Conservation (phyloP, 352 stramenopile genomes). For the Phytophthora litchii region DNA sequence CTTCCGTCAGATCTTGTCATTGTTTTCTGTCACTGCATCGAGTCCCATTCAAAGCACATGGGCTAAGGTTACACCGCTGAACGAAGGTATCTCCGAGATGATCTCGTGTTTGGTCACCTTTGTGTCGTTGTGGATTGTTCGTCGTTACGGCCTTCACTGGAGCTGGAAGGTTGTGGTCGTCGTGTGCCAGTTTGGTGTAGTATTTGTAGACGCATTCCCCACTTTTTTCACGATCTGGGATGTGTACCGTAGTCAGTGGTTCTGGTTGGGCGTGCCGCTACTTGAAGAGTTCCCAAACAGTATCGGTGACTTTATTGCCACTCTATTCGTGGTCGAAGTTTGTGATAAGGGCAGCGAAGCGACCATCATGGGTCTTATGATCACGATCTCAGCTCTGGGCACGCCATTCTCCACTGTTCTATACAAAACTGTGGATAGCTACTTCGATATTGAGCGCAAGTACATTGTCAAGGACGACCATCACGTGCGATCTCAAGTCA, state of each 20-base stretch:
- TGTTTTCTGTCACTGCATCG: conserved; percentile 55
- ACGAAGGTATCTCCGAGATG: conserved; percentile 56
- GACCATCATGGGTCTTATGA: conserved; percentile 50
- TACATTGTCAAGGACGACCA: conserved; percentile 44
- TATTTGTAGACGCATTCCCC: conserved; percentile 50
- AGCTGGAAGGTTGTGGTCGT: conserved; percentile 56
- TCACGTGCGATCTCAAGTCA: conserved; percentile 52
- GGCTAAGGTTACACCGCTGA: conserved; percentile 64
- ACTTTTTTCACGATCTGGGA: conserved; percentile 73
- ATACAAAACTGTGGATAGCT: conserved; percentile 60
- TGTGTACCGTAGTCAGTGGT: conserved; percentile 72
- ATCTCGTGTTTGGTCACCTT: conserved; percentile 47
- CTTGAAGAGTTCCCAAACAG: conserved; percentile 55
- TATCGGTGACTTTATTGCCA: conserved; percentile 51
- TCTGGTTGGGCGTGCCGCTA: conserved; percentile 65
- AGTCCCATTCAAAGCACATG: conserved; percentile 57
- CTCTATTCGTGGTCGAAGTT: conserved; percentile 63
- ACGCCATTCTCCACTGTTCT: conserved; percentile 60
- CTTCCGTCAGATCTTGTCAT: conserved; percentile 49
- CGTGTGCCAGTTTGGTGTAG: conserved; percentile 45
- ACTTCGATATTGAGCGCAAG: conserved; percentile 62
- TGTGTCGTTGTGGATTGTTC: conserved; percentile 46
- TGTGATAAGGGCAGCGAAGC: conserved; percentile 53
- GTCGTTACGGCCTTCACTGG: conserved; percentile 57
- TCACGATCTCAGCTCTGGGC: conserved; percentile 47